These are phyloP conservation scores for Dendryphion nanum DNA, from an alignment of 2,329 filamentous ascomycete genomes.

Conservation along the genomic window DNA sequence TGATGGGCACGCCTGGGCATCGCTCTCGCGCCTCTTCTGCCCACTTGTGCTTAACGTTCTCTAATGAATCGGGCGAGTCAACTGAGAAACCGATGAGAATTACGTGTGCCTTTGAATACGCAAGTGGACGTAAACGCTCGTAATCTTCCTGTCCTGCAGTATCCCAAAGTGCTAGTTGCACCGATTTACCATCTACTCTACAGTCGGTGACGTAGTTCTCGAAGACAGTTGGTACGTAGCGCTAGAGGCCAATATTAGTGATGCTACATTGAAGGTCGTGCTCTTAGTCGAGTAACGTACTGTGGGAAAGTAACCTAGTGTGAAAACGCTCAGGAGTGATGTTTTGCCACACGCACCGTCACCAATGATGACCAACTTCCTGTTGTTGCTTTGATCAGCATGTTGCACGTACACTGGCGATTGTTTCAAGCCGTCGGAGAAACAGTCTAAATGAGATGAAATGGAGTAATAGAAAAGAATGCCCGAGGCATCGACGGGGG, in stretches of 20 bases:
- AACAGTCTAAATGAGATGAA: slow-evolving; percentile 11
- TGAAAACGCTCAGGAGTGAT: slow-evolving; percentile 95
- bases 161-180: slow-evolving; percentile 97
- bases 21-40: slow-evolving; percentile 92
- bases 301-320: slow-evolving; percentile 94
- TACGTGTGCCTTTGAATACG: slow-evolving; percentile 96
- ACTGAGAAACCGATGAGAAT: slow-evolving; percentile 95
- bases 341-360: slow-evolving; percentile 99
- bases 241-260: slow-evolving; percentile 27
- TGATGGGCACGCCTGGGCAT: slow-evolving; percentile 89
- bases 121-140: slow-evolving; percentile 87
- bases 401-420: too few species aligned
- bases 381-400: slow-evolving; percentile 43
- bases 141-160: slow-evolving; percentile 99
- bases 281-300: slow-evolving; percentile 57
- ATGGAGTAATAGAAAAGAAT: slow-evolving; percentile 1
- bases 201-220: slow-evolving; percentile 99
- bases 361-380: slow-evolving; percentile 95
- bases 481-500: slow-evolving; percentile 7
- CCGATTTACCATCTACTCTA: slow-evolving; percentile 96
- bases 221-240: slow-evolving; percentile 77
- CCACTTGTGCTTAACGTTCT: slow-evolving; percentile 99
- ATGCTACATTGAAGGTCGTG: slow-evolving; percentile 13
- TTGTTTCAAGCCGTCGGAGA: slow-evolving; percentile 14
- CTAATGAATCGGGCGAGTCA: slow-evolving; percentile 91